Conservation (phyloP, 352 stramenopile species). For the Pythium aphanidermatum region DNA sequence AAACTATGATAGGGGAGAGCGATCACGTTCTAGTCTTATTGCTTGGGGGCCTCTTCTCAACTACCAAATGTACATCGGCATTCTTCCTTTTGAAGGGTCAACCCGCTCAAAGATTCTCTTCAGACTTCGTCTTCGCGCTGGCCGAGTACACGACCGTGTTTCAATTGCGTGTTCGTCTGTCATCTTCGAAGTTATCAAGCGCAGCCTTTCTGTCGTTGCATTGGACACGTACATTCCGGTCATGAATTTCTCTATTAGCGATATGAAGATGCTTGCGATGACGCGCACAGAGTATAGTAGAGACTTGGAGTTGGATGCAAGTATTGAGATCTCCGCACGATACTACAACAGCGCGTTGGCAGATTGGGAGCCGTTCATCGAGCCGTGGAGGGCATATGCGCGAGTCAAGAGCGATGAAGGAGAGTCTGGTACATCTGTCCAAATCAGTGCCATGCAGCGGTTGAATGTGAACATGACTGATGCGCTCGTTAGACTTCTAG, state of each 20-base stretch:
- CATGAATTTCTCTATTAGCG: conserved; percentile 83
- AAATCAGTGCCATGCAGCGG: conserved; percentile 78
- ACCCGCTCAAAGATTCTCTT: conserved; percentile 45
- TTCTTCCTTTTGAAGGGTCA: conserved; percentile 41
- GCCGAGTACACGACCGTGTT: conserved; percentile 66
- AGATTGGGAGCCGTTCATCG: conserved; percentile 85
- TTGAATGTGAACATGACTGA: conserved; percentile 87
- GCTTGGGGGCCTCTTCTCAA: conserved; percentile 56
- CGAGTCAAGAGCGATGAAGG: conserved; percentile 51
- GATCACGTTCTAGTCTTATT: conserved; percentile 36
- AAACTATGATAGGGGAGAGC: conserved; percentile 23
- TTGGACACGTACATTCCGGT: conserved; percentile 88
- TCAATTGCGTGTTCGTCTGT: conserved; percentile 67
- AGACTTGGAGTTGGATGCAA: conserved; percentile 68
- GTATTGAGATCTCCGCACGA: conserved; percentile 69
- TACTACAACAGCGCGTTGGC: conserved; percentile 88
- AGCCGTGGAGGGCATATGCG: conserved; percentile 76
- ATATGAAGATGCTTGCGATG: conserved; percentile 73
- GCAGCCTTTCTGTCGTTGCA: conserved; percentile 80
- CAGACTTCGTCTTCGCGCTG: conserved; percentile 55
- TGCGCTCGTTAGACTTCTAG: conserved; percentile 72
- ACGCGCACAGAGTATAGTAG: conserved; percentile 62
- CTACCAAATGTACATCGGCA: conserved; percentile 66
- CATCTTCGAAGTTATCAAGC: conserved; percentile 88
- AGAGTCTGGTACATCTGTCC: conserved; percentile 51